Base-by-base conservation (phyloP, 306 rosid genomes). In the Erythrophleum fordii region DNA sequence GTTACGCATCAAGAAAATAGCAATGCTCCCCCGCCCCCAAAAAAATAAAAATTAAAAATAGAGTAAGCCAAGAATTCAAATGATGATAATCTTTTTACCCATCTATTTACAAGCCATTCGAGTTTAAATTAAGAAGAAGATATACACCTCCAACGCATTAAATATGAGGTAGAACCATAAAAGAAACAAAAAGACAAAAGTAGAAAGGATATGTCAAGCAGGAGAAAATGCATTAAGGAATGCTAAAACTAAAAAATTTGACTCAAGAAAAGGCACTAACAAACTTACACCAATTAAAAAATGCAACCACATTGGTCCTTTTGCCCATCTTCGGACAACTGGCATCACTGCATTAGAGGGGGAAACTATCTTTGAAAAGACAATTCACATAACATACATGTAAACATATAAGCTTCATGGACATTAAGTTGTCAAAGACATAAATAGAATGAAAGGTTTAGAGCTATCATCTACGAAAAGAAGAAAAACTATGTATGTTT, bases 241-340 rank as follows among this genome's bases (percentile, higher is more conserved):
- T 41, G 39, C 12, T n/a, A 22, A 16, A 16, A 48, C 11, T 28
- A 69, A 52, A 16, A 46, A 59, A 79, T 3, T 0, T 0, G 16
- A 62, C 22, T 51, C 23, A 25, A 72, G 42, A 29, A 31, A 53
- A 69, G 74, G 51, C 34, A 83, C 4, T 10, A 48, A 64, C 59
- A 35, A 83, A 68, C 95, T 89, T 92, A 90, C 95, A 37, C 97
- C 95, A 70, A 90, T n/a, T 70, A 64, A 92, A 86, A 90, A 92
- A 86, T 92, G 97, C 85, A 92, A 76, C 95, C 97, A 92, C 92
- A 90, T 92, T 2, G 97, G 92, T 53, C 97, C 97, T 84, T 87
- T 92, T 39, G 90, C 84, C 72, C 68, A 56, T 69, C 89, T 90
- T 82, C 66, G 89, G 62, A 92, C 93, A 75, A 81, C 71, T 5